Evolutionary conservation across 352 stramenopile genomes (phyloP), one percentile per base, ranked within the genome.

Genomic region (Thalassiosira livingstoniorum): DNA sequence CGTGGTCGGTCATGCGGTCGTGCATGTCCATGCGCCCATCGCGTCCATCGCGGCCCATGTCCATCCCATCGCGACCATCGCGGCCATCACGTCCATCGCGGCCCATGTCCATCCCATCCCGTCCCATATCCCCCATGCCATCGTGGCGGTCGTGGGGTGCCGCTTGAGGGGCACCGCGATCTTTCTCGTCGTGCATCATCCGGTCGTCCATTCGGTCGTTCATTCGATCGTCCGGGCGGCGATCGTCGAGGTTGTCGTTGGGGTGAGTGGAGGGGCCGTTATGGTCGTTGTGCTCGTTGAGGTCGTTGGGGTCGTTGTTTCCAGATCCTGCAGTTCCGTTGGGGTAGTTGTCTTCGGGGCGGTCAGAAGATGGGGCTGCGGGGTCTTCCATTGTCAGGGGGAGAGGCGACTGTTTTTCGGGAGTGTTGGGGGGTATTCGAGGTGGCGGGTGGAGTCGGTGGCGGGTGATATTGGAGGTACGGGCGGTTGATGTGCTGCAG

Each of bases 351-450:
- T 27, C n/a, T 15, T 23, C 47, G 21, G 21, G 47, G 47, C n/a
- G n/a, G n/a, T n/a, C n/a, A n/a, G n/a, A n/a, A n/a, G n/a, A n/a
- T n/a, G n/a, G n/a, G n/a, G n/a, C n/a, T n/a, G n/a, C n/a, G n/a
- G 47, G 47, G 47, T 58, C 47, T 15, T 58, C 47, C 47, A 58
- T 58, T 11, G 47, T 58, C 47, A 51, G 18, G 42, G n/a, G n/a
- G n/a, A n/a, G n/a, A n/a, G n/a, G n/a, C n/a, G n/a, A n/a, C n/a
- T n/a, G n/a, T n/a, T n/a, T n/a, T n/a, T n/a, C n/a, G n/a, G n/a
- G n/a, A n/a, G n/a, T n/a, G n/a, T 25, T 27, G 63, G 11, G 18
- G 21, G 35, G n/a, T n/a, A n/a, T n/a, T n/a, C n/a, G n/a, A n/a
- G n/a, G n/a, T n/a, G n/a, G n/a, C n/a, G n/a, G n/a, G n/a, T n/a